Evolutionary conservation across 1,139 yeast species (phyloP), one percentile per base, ranked within the genome.

Genomic region (Tardiomyces digboiensis): DNA sequence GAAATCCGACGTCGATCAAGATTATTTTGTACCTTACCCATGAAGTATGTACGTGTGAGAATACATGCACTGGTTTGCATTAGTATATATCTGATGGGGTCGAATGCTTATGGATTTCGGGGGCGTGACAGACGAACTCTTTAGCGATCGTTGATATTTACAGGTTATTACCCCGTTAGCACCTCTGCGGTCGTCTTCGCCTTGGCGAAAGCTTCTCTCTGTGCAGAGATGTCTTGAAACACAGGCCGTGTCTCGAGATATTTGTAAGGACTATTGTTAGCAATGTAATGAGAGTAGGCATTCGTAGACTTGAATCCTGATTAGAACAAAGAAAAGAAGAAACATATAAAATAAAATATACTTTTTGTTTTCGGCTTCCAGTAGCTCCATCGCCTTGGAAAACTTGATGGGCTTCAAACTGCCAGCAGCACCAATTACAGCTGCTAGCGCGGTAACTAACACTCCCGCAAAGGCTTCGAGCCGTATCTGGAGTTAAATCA

Each of bases 171-270:
- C n/a, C n/a, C n/a, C n/a, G n/a, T 14, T 14, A 12, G 21, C 20
- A 8, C 10, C 13, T 16, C 21, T 16, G 10, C 21, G 20, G 8
- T 13, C 29, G 12, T 23, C 29, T 44, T 44, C 65, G 66, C 64
- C n/a, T 52, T 48, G 10, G 52, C 38, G 43, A 48, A 63, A 39
- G 54, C 60, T 42, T 53, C 44, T 21, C 68, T 47, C 38, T 57
- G 54, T 7, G 54, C 52, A 3, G 46, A 42, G 14, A 64, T 44
- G 48, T 64, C 61, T 43, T 55, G 57, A 46, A 64, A 64, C 16
- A 55, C 52, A 2, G 67, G 63, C 26, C 68, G 46, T n/a, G 56
- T 53, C 42, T 64, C 68, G 19, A 64, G 52, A 8, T 45, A 44
- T 5, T 48, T 47, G 44, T 49, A 64, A 1, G 61, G 60, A 40